Percentiles rank a stretch among this genome's conserved stretches.
These are phyloP conservation scores for Pochonia chlamydosporia DNA, from an alignment of 2,329 filamentous ascomycete genomes.

Conservation along the genomic window DNA sequence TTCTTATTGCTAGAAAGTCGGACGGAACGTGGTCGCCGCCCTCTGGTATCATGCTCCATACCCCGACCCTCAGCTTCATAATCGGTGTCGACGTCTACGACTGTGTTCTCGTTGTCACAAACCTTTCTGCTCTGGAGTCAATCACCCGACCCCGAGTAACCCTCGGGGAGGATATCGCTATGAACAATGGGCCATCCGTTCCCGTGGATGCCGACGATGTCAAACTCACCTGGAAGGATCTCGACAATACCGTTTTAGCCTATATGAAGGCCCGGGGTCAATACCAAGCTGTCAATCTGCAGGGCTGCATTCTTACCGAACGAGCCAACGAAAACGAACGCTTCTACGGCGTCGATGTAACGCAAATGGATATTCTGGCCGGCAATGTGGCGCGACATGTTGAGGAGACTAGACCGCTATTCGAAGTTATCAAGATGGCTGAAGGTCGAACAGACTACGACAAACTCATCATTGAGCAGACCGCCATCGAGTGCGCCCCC, in stretches of 20 bases:
- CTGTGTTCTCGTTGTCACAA: slow-evolving; percentile 89
- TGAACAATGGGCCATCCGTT: slow-evolving; percentile 69
- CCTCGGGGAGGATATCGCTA: slow-evolving; percentile 73
- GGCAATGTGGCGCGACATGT: slow-evolving; percentile 49
- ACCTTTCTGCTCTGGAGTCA: slow-evolving; percentile 72
- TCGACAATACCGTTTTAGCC: slow-evolving; percentile 49
- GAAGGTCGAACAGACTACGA: slow-evolving; percentile 79
- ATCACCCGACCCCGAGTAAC: slow-evolving; percentile 77
- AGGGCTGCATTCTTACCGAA: slow-evolving; percentile 52
- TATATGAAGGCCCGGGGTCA: slow-evolving; percentile 55
- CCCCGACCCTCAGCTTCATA: slow-evolving; percentile 80
- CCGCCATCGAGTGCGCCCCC: slow-evolving; percentile 64
- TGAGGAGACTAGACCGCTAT: slow-evolving; percentile 54
- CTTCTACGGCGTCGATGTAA: slow-evolving; percentile 46
- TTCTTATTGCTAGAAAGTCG: slow-evolving; percentile 76
- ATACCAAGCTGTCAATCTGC: slow-evolving; percentile 47
- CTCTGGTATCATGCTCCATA: slow-evolving; percentile 86
- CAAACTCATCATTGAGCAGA: slow-evolving; percentile 54
- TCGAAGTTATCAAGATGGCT: slow-evolving; percentile 81
- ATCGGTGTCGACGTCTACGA: slow-evolving; percentile 94
- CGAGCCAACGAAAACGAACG: slow-evolving; percentile 54
- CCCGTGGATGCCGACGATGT: slow-evolving; percentile 45
- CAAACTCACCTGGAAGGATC: slow-evolving; percentile 44
- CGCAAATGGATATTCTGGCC: slow-evolving; percentile 51
- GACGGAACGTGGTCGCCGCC: slow-evolving; percentile 90